Percentiles rank a stretch among this genome's conserved stretches.
phyloP scores from a whole-genome alignment of 257 asterid genomes.

The Forsythia viridissima region DNA sequence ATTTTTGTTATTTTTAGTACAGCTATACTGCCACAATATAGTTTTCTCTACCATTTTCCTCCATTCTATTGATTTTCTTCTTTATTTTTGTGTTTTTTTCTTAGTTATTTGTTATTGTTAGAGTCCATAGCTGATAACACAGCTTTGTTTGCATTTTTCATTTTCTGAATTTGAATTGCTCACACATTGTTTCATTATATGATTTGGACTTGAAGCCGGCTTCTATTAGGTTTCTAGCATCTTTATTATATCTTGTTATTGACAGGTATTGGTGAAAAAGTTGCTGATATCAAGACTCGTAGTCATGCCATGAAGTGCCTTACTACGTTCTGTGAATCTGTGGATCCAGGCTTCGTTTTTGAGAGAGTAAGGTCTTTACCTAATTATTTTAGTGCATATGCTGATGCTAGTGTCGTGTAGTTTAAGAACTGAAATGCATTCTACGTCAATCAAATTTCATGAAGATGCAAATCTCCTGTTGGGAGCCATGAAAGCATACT shows the following conservation, averaged over 20 bases:
- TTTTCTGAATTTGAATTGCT: slow-evolving; percentile 1
- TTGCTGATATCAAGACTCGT: slow-evolving; percentile 98
- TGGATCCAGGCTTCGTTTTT: slow-evolving; percentile 90
- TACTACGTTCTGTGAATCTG: slow-evolving; percentile 92
- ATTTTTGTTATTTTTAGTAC: not conserved
- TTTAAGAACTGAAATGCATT: too few species aligned
- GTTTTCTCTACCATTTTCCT: not conserved
- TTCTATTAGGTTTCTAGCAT: slow-evolving; percentile 6
- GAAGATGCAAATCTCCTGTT: too few species aligned
- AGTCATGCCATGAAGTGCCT: slow-evolving; percentile 93
- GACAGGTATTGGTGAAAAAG: slow-evolving; percentile 86
- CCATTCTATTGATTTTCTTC: not conserved
- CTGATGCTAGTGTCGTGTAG: too few species aligned
- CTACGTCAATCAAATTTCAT: too few species aligned
- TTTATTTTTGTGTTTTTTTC: not conserved
- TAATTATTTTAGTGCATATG: too few species aligned
- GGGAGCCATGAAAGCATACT: too few species aligned
- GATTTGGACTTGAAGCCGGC: not conserved
- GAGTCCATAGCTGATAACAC: not conserved
- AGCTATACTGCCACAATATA: not conserved
- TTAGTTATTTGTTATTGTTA: slow-evolving; percentile 9
- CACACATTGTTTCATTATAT: not conserved
- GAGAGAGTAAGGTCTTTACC: slow-evolving; percentile 39
- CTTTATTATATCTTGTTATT: slow-evolving; percentile 18
- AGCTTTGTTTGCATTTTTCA: too few species aligned